A percentile compares a stretch with the other conserved stretches of the same genome.
phyloP scores from a whole-genome alignment of 1,284 basidiomycete species.

The Vanrija sp. region DNA sequence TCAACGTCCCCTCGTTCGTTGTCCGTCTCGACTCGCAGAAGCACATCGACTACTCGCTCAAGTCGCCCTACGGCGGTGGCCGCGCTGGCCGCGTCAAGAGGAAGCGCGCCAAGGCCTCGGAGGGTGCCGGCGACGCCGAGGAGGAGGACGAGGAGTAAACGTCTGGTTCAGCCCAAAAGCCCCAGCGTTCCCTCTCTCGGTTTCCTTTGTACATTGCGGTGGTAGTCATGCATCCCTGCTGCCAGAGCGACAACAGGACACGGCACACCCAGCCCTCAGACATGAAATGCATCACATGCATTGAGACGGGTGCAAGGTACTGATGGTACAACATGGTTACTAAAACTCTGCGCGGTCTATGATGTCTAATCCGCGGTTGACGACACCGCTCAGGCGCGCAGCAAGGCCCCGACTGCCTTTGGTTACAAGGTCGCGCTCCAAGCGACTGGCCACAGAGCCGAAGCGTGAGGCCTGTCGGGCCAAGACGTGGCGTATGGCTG shows the following conservation, averaged over 20 bases:
- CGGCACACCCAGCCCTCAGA: background rate
- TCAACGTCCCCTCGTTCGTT: constrained; percentile 98
- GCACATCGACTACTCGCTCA: constrained; percentile 98
- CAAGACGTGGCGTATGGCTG: constrained; percentile 68
- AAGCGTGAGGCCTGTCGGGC: constrained; percentile 51
- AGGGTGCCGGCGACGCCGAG: constrained; percentile 85
- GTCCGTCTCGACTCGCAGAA: constrained; percentile 96
- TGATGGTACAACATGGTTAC: no score
- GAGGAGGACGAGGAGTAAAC: constrained; percentile 64
- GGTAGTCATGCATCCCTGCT: constrained; percentile 21
- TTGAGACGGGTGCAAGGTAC: no score
- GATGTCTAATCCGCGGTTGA: background rate
- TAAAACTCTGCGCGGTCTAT: background rate
- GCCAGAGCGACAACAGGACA: constrained; percentile 4
- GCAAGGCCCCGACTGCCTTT: constrained; percentile 3
- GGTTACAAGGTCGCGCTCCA: constrained; percentile 17
- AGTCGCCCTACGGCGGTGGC: constrained; percentile 95
- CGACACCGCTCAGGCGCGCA: no score
- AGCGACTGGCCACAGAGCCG: constrained; percentile 19
- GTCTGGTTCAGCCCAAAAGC: background rate
- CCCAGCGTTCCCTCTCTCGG: constrained; percentile 4
- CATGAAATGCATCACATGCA: background rate
- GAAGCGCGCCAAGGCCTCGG: constrained; percentile 92
- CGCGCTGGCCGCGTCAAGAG: constrained; percentile 98
- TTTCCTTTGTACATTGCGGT: constrained; percentile 23